Conservation (phyloP, 306 rosid species). For the Alnus glutinosa region DNA sequence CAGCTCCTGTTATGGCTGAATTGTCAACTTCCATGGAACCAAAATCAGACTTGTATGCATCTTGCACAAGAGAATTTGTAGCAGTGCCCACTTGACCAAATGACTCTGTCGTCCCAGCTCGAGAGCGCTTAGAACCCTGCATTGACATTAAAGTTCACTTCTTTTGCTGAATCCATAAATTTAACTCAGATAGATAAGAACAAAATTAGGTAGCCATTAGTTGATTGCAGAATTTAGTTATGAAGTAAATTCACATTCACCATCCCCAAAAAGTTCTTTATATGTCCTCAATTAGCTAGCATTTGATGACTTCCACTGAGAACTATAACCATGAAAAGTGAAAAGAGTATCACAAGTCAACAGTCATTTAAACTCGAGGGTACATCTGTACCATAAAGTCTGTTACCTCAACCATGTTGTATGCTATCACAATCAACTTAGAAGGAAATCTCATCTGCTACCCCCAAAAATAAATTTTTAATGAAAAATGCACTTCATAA, state of each 20-base stretch:
- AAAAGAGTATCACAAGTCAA: neutral
- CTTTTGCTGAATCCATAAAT: constrained; percentile 19
- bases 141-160: constrained; percentile 16
- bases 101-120: constrained; percentile 65
- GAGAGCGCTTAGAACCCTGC: constrained; percentile 85
- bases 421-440: too few species aligned
- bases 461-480: too few species aligned
- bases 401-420: too few species aligned
- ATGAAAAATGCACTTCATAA: too few species aligned
- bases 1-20: constrained; percentile 67
- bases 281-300: neutral
- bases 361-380: neutral
- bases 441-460: too few species aligned
- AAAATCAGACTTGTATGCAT: constrained; percentile 73
- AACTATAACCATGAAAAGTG: neutral
- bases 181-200: constrained; percentile 16
- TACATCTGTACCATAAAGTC: too few species aligned
- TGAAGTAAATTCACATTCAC: neutral
- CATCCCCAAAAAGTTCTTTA: neutral
- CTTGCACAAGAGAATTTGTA: constrained; percentile 62
- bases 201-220: neutral
- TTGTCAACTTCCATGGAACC: constrained; percentile 71
- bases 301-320: neutral
- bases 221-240: neutral
- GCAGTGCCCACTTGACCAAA: constrained; percentile 60